phyloP scores from a whole-genome alignment of 148 eudicot species.

The Rhododendron henanense region DNA sequence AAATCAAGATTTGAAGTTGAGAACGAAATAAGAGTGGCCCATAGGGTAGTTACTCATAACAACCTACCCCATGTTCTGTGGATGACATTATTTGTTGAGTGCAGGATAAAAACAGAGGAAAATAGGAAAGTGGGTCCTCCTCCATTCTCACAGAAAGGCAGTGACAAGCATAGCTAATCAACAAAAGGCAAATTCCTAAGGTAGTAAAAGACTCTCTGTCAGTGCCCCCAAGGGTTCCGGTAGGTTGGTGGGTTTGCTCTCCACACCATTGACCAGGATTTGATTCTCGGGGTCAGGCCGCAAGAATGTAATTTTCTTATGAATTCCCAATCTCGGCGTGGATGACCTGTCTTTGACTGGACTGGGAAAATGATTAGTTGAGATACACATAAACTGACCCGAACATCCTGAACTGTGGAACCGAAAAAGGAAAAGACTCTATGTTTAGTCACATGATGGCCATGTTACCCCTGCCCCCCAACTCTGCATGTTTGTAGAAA shows the following conservation, averaged over 20 bases:
- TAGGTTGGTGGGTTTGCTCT: no score
- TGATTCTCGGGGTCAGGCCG: no score
- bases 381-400: not conserved
- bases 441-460: conserved; percentile 19
- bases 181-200: not conserved
- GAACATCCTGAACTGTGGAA: not conserved
- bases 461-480: conserved; percentile 28
- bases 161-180: not conserved
- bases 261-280: no score
- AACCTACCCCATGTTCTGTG: conserved; percentile 40
- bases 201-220: not conserved
- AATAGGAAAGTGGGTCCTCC: conserved; percentile 14
- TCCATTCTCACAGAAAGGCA: conserved; percentile 8
- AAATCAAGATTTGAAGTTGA: conserved; percentile 1
- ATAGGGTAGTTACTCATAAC: not conserved
- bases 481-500: not conserved
- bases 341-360: no score
- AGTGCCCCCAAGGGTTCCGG: not conserved
- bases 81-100: conserved; percentile 18
- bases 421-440: conserved; percentile 2
- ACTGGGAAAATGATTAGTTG: no score
- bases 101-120: conserved; percentile 9
- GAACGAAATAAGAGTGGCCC: conserved; percentile 25
- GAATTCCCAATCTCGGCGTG: no score
- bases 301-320: no score